Percentiles rank a stretch among this genome's conserved stretches.
Evolutionary conservation across 2,329 filamentous ascomycete genomes (phyloP).

Genomic region (Verticillium alfalfae): DNA sequence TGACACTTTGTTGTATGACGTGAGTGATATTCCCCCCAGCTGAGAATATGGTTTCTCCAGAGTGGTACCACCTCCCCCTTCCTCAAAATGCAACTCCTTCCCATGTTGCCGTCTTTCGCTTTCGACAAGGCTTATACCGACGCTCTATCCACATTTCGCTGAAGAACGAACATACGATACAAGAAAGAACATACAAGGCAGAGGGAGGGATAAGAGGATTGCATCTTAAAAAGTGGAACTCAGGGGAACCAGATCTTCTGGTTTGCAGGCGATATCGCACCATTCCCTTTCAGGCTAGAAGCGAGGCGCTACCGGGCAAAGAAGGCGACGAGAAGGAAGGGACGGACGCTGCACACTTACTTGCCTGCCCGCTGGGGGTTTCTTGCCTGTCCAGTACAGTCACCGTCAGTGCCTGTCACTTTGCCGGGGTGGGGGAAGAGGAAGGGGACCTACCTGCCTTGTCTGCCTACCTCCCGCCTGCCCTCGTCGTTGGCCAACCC

Average conservation of each 20-base stretch:
- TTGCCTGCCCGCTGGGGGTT: not conserved
- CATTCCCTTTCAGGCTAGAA: not conserved
- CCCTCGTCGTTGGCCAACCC: not conserved
- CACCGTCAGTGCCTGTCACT: too few relatives aligned
- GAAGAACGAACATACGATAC: too few relatives aligned
- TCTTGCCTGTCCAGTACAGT: too few relatives aligned
- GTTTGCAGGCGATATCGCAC: conserved; percentile 3
- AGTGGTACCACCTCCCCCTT: not conserved
- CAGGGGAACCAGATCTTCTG: conserved; percentile 8
- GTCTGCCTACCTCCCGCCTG: not conserved
- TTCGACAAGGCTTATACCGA: too few relatives aligned
- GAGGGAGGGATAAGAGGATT: not conserved
- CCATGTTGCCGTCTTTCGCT: not conserved
- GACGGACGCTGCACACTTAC: not conserved
- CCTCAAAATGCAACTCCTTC: not conserved
- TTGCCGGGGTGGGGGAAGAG: not conserved
- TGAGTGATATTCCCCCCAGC: not conserved
- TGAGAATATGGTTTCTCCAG: not conserved
- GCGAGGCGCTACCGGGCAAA: not conserved
- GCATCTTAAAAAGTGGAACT: conserved; percentile 12
- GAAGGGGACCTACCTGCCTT: too few relatives aligned
- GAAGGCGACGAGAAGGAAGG: not conserved
- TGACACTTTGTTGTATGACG: not conserved
- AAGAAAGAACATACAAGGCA: not conserved
- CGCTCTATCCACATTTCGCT: too few relatives aligned